phyloP scores from a whole-genome alignment of 257 asterid genomes.

The Vinca minor region DNA sequence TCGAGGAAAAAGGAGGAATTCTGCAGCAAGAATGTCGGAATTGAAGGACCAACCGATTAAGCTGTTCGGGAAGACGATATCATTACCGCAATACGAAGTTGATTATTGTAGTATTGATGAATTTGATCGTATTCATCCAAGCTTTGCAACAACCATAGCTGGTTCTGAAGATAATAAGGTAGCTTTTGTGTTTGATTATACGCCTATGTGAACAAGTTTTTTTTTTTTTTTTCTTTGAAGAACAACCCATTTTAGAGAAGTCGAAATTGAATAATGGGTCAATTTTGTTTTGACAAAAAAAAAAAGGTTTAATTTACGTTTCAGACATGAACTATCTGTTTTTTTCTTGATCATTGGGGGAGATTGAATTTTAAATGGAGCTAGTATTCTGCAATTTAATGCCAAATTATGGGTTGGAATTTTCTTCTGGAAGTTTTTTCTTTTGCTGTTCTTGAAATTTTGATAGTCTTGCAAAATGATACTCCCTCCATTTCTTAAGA shows the following conservation, averaged over 20 bases:
- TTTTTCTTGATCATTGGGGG: conserved; percentile 6
- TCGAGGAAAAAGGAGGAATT: conserved; percentile 2
- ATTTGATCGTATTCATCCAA: conserved; percentile 16
- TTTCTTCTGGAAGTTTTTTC: too few species aligned
- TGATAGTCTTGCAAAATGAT: too few species aligned
- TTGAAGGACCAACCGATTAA: conserved; percentile 47
- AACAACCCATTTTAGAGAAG: too few species aligned
- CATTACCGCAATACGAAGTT: too few species aligned
- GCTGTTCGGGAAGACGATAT: conserved; percentile 74
- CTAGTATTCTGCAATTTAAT: too few species aligned
- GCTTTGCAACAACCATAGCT: conserved; percentile 30
- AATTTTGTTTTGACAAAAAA: conserved; percentile 10
- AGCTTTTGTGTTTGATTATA: conserved; percentile 2
- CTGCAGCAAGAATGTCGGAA: conserved; percentile 40
- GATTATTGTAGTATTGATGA: conserved; percentile 10
- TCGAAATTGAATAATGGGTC: conserved; percentile 18
- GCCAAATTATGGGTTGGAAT: too few species aligned
- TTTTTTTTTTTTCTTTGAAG: conserved; percentile 9
- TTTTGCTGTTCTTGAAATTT: too few species aligned
- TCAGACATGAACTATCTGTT: background rate
- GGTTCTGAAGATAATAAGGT: conserved; percentile 51
- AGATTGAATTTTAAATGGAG: conserved; percentile 1
- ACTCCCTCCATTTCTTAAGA: too few species aligned
- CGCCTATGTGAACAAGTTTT: conserved; percentile 12
- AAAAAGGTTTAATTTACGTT: background rate